These are phyloP conservation scores for Chaetomium sp. DNA, from an alignment of 2,329 filamentous ascomycete species.

Conservation along the genomic window DNA sequence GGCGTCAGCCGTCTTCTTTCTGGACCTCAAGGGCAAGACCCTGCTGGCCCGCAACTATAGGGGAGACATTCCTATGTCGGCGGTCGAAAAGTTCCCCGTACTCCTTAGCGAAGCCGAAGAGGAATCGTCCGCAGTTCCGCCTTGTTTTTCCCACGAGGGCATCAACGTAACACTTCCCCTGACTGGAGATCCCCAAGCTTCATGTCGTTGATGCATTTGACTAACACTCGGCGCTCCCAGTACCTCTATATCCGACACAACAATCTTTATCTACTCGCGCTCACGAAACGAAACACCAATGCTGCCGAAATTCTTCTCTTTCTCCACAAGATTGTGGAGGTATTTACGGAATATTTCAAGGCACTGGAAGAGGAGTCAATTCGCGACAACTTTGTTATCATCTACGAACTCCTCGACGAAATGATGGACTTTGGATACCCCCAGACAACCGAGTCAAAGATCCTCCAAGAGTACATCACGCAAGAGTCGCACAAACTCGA, in stretches of 20 bases:
- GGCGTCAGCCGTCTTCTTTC: slow-evolving; percentile 97
- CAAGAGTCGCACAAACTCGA: slow-evolving; percentile 99
- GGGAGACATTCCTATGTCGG: slow-evolving; percentile 98
- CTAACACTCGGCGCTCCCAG: slow-evolving; percentile 36
- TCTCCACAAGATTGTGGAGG: slow-evolving; percentile 95
- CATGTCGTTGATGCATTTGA: neutral
- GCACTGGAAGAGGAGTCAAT: slow-evolving; percentile 98
- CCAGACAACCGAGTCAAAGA: slow-evolving; percentile 97
- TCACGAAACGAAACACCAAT: slow-evolving; percentile 98
- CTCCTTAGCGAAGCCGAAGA: slow-evolving; percentile 97
- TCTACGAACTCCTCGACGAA: slow-evolving; percentile 96
- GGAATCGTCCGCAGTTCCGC: slow-evolving; percentile 93
- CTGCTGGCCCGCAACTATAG: slow-evolving; percentile 97
- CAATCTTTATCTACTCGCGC: slow-evolving; percentile 94
- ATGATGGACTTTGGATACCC: slow-evolving; percentile 99
- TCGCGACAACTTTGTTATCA: slow-evolving; percentile 98
- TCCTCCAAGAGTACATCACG: slow-evolving; percentile 97
- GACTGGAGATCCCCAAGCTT: neutral
- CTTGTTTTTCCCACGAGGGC: slow-evolving; percentile 96
- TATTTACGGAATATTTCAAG: slow-evolving; percentile 99
- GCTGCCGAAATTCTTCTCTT: slow-evolving; percentile 97
- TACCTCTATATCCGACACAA: slow-evolving; percentile 99
- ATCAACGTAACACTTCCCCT: slow-evolving; percentile 66
- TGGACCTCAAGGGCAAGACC: slow-evolving; percentile 99
- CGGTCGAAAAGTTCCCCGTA: slow-evolving; percentile 94